Evolutionary conservation across 305 asterid genomes (phyloP), one percentile per base, ranked within the genome.

Genomic region (Withania somnifera): DNA sequence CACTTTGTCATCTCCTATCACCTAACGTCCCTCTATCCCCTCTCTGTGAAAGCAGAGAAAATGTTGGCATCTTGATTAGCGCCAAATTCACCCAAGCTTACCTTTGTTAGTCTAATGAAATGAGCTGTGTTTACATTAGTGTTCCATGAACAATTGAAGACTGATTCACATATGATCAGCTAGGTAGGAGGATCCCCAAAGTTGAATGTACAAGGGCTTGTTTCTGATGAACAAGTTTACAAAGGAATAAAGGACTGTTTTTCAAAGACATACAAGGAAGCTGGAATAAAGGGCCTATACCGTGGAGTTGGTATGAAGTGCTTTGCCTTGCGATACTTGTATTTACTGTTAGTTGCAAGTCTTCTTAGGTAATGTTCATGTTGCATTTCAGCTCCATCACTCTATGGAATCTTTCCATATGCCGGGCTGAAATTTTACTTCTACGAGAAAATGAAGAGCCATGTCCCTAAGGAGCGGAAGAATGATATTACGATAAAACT

Each of bases 401-500:
- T 95, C 30, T 93, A 92, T 71, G 99, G 99, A 64, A 95, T 95
- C 78, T 93, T 95, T 81, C 99, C 99, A 22, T 95, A 95, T 30
- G 96, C 99, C 80, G 99, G 99, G 32, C 83, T 95, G 86, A 95
- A 95, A 84, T 95, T 95, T 83, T 95, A 95, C 71, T 93, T 95
- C 90, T 95, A 94, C 20, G 99, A 95, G 87, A 95, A 92, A 90
- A 92, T 95, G 97, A 95, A 95, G 86, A 91, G 93, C 54, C 95
- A 77, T 26, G 99, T 95, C 71, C 94, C 97, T 1, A 88, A 92
- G 69, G 84, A 90, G 38, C 97, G 85, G 89, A 89, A 86, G 86
- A 95, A 92, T 83, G 94, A 91, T 80, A 91, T 95, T 79, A 15
- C 92, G 0, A 91, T 93, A 81, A 95, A 94, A 85, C 97, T 95